Conservation (phyloP, 192 early-diverging fungal species). For the Ramicandelaber brevisporus region DNA sequence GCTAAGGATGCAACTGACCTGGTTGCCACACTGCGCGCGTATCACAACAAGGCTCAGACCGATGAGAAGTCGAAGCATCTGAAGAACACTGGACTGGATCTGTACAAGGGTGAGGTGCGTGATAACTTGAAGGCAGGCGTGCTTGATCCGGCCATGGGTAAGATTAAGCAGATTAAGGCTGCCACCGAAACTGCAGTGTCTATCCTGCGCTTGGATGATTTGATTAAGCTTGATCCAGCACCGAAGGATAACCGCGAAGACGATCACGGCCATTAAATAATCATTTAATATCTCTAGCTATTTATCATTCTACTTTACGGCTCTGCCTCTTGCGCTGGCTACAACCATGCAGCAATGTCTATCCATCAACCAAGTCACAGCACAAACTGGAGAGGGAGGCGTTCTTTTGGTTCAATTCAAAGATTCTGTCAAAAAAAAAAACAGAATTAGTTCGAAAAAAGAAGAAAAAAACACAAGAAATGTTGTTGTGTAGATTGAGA, state of each 20-base stretch:
- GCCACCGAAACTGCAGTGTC: slow-evolving; percentile 97
- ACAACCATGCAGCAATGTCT: too few species aligned
- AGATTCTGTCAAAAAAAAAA: too few species aligned
- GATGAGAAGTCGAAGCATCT: slow-evolving; percentile 48
- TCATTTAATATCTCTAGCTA: not conserved
- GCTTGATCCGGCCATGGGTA: slow-evolving; percentile 91
- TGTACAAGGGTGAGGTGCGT: slow-evolving; percentile 75
- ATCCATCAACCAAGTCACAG: too few species aligned
- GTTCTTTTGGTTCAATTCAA: too few species aligned
- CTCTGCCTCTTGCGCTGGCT: too few species aligned
- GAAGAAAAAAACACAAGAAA: too few species aligned
- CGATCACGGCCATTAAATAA: slow-evolving; percentile 14
- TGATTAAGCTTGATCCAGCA: slow-evolving; percentile 41
- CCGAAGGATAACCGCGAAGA: slow-evolving; percentile 15
- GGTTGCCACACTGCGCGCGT: slow-evolving; percentile 85
- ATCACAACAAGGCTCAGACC: slow-evolving; percentile 74
- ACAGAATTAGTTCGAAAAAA: too few species aligned
- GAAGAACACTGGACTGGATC: slow-evolving; percentile 79
- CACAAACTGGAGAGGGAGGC: too few species aligned
- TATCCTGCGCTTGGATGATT: slow-evolving; percentile 87
- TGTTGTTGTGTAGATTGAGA: too few species aligned
- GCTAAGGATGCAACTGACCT: slow-evolving; percentile 96
- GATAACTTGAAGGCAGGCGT: slow-evolving; percentile 89
- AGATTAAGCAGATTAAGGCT: slow-evolving; percentile 89
- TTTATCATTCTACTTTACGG: too few species aligned